Conservation (phyloP, 768 basidiomycete species). For the Coprinopsis marcescibilis region DNA sequence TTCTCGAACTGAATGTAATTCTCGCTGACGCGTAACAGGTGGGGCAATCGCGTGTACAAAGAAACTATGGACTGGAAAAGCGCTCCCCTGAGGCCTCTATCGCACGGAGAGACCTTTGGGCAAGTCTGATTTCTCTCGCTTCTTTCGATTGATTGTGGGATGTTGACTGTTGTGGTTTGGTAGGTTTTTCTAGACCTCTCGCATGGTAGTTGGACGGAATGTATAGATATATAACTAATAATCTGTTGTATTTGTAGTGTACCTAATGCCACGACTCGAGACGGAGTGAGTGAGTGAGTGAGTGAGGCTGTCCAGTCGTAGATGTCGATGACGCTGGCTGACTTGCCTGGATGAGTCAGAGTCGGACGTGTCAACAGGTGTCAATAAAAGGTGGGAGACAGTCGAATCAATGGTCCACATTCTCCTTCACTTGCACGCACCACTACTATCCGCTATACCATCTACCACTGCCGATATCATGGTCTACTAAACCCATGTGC, state of each 20-base stretch:
- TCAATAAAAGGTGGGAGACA: too few species aligned
- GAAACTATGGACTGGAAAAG: slow-evolving; percentile 31
- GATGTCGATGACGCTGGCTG: too few species aligned
- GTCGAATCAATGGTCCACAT: too few species aligned
- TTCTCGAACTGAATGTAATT: neutral
- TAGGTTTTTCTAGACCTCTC: neutral
- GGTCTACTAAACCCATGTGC: neutral
- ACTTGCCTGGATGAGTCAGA: too few species aligned
- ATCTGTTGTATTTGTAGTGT: too few species aligned
- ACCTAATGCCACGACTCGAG: too few species aligned
- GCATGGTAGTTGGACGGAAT: too few species aligned
- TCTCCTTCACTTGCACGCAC: too few species aligned
- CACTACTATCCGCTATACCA: too few species aligned
- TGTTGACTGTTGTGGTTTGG: neutral
- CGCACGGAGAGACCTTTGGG: slow-evolving; percentile 31
- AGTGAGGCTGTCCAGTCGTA: too few species aligned
- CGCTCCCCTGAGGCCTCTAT: slow-evolving; percentile 21
- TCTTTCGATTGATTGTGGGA: neutral
- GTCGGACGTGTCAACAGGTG: too few species aligned
- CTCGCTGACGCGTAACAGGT: slow-evolving; percentile 17
- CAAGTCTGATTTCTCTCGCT: slow-evolving; percentile 15
- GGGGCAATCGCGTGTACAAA: slow-evolving; percentile 35
- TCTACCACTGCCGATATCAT: neutral
- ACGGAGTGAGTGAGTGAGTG: too few species aligned
- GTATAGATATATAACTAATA: neutral